Percentiles rank a stretch among this genome's conserved stretches.
These are phyloP conservation scores for Coemansia erecta DNA, from an alignment of 192 early-diverging fungal genomes.

Conservation along the genomic window DNA sequence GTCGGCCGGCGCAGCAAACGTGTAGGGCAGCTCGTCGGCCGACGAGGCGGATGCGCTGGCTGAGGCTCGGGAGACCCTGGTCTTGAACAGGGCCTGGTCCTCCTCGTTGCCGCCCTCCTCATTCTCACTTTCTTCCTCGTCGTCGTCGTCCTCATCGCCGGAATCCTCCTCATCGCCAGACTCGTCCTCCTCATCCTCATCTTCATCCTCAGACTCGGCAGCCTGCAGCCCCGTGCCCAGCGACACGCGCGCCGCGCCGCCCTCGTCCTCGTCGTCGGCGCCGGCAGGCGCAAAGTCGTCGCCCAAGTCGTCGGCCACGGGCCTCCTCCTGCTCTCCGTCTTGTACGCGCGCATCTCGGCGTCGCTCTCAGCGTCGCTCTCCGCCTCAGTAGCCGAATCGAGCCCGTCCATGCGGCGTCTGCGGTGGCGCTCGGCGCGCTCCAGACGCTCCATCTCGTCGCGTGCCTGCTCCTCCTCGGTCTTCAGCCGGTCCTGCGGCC, in stretches of 20 bases:
- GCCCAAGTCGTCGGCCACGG: slow-evolving; percentile 67
- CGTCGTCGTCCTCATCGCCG: not conserved
- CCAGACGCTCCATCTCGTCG: slow-evolving; percentile 82
- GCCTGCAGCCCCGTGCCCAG: slow-evolving; percentile 41
- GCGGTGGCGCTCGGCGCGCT: slow-evolving; percentile 78
- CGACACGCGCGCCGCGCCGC: slow-evolving; percentile 27
- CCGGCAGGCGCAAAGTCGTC: slow-evolving; percentile 62
- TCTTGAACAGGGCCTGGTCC: slow-evolving; percentile 50
- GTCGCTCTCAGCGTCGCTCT: slow-evolving; percentile 60
- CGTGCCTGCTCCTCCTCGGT: slow-evolving; percentile 89
- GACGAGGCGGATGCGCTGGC: slow-evolving; percentile 10
- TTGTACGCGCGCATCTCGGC: slow-evolving; percentile 53
- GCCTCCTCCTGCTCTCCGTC: slow-evolving; percentile 43
- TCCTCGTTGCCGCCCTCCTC: slow-evolving; percentile 56
- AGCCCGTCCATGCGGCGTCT: slow-evolving; percentile 83
- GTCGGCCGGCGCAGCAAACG: slow-evolving; percentile 76
- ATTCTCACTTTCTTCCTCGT: slow-evolving; percentile 28
- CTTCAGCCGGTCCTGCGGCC: slow-evolving; percentile 87
- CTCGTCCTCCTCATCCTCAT: slow-evolving; percentile 20
- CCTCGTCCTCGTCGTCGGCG: slow-evolving; percentile 45
- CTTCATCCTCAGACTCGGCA: slow-evolving; percentile 28
- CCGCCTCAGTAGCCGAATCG: slow-evolving; percentile 52
- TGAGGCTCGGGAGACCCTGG: not conserved
- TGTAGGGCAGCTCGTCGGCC: slow-evolving; percentile 70
- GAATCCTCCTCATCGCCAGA: slow-evolving; percentile 16